Evolutionary conservation across 805 yeast genomes (phyloP).

Genomic region (Yarrowia hollandica): DNA sequence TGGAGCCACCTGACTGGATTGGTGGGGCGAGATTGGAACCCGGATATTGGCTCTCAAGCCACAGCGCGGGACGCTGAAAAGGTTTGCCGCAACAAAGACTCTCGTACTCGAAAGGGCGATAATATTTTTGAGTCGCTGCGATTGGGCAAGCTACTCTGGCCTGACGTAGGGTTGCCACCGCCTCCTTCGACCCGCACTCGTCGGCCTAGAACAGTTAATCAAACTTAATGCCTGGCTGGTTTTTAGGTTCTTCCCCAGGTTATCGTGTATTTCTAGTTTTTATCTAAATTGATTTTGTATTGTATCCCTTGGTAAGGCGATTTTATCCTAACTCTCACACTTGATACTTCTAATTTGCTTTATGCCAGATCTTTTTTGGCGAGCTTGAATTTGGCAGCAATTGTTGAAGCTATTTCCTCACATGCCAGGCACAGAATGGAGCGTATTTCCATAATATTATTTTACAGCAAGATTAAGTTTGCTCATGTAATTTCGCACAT

Average conservation of each 20-base stretch:
- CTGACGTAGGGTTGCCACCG: slow-evolving; percentile 12
- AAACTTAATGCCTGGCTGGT: not conserved
- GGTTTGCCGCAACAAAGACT: slow-evolving; percentile 39
- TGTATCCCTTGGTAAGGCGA: no score
- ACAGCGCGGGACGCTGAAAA: slow-evolving; percentile 61
- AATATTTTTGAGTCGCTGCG: slow-evolving; percentile 21
- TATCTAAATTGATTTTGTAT: no score
- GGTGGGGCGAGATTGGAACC: slow-evolving; percentile 57
- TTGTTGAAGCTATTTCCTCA: no score
- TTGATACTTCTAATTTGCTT: not conserved
- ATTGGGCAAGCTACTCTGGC: slow-evolving; percentile 22
- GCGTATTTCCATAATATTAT: not conserved
- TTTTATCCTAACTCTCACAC: no score
- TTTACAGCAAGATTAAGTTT: not conserved
- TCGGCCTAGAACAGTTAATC: slow-evolving; percentile 4
- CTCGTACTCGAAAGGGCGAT: slow-evolving; percentile 21
- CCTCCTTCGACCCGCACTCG: slow-evolving; percentile 25
- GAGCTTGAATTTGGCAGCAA: no score
- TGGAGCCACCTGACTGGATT: slow-evolving; percentile 77
- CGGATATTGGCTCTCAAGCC: slow-evolving; percentile 54
- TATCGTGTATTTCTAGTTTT: not conserved
- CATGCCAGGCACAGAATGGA: slow-evolving; percentile 4
- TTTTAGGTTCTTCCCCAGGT: no score
- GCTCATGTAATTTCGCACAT: not conserved
- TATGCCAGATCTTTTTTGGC: not conserved